These are phyloP conservation scores for Hyphodiscus sp. DNA, from an alignment of 2,329 filamentous ascomycete species.

Conservation along the genomic window DNA sequence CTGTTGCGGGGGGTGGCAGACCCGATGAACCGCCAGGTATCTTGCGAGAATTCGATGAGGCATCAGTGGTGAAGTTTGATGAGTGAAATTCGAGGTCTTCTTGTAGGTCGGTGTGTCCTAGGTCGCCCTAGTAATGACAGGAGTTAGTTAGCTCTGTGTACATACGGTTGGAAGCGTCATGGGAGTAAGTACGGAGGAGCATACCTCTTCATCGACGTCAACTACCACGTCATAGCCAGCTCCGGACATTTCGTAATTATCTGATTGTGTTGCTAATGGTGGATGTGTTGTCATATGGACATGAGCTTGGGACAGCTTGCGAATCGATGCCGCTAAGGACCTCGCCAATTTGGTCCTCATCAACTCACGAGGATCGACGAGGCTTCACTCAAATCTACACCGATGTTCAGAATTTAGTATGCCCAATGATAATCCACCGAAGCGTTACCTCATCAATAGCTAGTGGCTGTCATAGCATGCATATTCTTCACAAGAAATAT, in stretches of 20 bases:
- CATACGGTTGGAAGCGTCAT: neutral
- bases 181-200: conserved; percentile 10
- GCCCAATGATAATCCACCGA: too few relatives aligned
- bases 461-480: too few relatives aligned
- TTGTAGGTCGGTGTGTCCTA: conserved; percentile 96
- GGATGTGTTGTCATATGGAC: conserved; percentile 1
- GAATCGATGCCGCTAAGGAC: conserved; percentile 8
- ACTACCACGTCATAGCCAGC: conserved; percentile 96
- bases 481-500: too few relatives aligned
- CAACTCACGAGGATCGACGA: neutral
- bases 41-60: conserved; percentile 38
- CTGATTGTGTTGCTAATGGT: neutral
- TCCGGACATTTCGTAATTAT: conserved; percentile 26
- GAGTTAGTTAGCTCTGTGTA: conserved; percentile 3
- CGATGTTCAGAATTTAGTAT: neutral
- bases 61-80: conserved; percentile 67
- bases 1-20: conserved; percentile 51
- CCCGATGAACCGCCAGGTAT: conserved; percentile 35
- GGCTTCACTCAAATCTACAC: neutral
- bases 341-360: neutral
- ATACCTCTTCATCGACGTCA: conserved; percentile 91
- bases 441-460: too few relatives aligned
- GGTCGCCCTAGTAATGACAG: conserved; percentile 72
- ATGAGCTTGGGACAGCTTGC: conserved; percentile 20
- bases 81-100: conserved; percentile 99